Conservation (phyloP, 2,329 filamentous ascomycete genomes). For the Myriosclerotinia scirpicola region DNA sequence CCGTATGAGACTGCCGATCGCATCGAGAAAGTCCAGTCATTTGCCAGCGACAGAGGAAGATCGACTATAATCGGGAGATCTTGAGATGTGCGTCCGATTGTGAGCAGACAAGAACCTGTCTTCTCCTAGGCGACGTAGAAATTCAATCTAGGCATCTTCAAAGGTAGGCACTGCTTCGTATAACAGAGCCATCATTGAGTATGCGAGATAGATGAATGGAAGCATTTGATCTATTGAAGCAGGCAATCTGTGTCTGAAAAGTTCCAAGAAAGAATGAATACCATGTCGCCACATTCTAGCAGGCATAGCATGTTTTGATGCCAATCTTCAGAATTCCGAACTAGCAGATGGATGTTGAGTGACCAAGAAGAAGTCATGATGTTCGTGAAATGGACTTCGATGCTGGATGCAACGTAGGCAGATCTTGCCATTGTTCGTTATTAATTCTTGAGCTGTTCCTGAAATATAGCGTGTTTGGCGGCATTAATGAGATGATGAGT, state of each 20-base stretch:
- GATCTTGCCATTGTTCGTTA: neutral
- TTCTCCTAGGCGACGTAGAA: constrained; percentile 77
- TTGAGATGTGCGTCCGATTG: neutral
- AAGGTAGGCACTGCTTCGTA: constrained; percentile 83
- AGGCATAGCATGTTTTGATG: constrained; percentile 85
- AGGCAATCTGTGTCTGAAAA: constrained; percentile 72
- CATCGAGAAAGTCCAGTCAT: neutral
- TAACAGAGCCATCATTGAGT: constrained; percentile 83
- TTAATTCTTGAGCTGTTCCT: neutral
- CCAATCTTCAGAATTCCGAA: constrained; percentile 46
- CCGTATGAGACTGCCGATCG: neutral
- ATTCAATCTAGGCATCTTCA: constrained; percentile 82
- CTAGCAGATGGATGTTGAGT: neutral
- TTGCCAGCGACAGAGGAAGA: neutral
- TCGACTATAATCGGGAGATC: no score
- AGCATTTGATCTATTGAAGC: constrained; percentile 84
- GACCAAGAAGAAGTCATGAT: neutral
- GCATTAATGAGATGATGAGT: neutral
- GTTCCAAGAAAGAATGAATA: constrained; percentile 80
- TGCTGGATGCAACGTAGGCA: neutral
- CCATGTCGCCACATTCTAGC: constrained; percentile 91
- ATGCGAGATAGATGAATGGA: constrained; percentile 82
- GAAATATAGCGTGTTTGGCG: neutral
- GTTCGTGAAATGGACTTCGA: neutral
- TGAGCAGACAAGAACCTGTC: constrained; percentile 49